phyloP scores from a whole-genome alignment of 768 basidiomycete species.

The Piloderma croceum region DNA sequence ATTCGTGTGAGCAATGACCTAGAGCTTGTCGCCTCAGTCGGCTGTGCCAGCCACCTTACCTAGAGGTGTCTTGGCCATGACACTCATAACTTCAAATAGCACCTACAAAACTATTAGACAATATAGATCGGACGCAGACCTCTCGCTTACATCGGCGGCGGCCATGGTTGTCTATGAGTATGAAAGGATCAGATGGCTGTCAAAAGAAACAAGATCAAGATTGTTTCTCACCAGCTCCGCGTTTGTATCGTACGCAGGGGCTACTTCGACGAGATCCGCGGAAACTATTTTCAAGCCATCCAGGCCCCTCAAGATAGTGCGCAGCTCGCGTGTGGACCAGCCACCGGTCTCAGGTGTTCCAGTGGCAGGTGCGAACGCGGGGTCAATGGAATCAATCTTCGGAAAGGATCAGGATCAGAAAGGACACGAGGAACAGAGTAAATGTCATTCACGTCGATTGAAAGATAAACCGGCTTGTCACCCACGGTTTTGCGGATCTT shows the following conservation, averaged over 20 bases:
- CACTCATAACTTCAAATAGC: conserved; percentile 67
- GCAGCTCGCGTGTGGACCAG: conserved; percentile 80
- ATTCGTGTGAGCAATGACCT: too few relatives aligned
- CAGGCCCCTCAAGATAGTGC: conserved; percentile 69
- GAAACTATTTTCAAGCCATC: conserved; percentile 74
- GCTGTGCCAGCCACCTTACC: conserved; percentile 45
- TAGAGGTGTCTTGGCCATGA: conserved; percentile 76
- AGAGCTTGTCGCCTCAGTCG: too few relatives aligned
- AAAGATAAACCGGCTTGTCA: conserved; percentile 67
- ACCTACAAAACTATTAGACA: conserved; percentile 37
- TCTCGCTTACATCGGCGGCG: conserved; percentile 48
- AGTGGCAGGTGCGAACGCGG: conserved; percentile 77
- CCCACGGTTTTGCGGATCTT: conserved; percentile 79
- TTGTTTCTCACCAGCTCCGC: too few relatives aligned
- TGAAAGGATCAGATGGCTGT: too few relatives aligned
- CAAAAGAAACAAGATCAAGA: too few relatives aligned
- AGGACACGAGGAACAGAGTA: conserved; percentile 2
- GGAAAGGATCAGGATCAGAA: conserved; percentile 2
- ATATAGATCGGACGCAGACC: conserved; percentile 6
- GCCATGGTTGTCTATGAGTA: conserved; percentile 65
- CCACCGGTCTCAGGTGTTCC: conserved; percentile 83
- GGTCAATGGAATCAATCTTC: conserved; percentile 76
- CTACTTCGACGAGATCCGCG: conserved; percentile 81
- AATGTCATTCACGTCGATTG: conserved; percentile 60
- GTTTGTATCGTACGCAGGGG: conserved; percentile 72